phyloP scores from a whole-genome alignment of 768 basidiomycete genomes.

The Lactarius evosmus region DNA sequence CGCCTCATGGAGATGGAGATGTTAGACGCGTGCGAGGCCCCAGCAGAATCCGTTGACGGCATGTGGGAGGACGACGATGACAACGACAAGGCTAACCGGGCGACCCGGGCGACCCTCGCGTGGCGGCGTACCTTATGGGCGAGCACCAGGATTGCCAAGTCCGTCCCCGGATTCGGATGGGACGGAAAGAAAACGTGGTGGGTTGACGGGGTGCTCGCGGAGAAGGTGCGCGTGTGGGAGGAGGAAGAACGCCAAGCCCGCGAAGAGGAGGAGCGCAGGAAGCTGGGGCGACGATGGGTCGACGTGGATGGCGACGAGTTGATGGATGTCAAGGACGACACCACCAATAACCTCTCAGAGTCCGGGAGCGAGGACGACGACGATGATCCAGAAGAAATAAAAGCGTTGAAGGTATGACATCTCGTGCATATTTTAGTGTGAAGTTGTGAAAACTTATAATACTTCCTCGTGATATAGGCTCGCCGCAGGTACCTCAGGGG shows the following conservation, averaged over 20 bases:
- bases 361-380: constrained; percentile 51
- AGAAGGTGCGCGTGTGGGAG: constrained; percentile 67
- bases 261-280: constrained; percentile 65
- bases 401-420: constrained; percentile 67
- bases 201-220: constrained; percentile 60
- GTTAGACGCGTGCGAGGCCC: constrained; percentile 70
- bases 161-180: constrained; percentile 77
- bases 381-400: constrained; percentile 68
- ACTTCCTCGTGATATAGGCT: constrained; percentile 43
- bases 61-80: constrained; percentile 77
- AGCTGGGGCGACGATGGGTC: constrained; percentile 56
- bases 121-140: constrained; percentile 77
- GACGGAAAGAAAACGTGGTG: constrained; percentile 58
- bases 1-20: constrained; percentile 49
- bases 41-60: constrained; percentile 64
- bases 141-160: constrained; percentile 59
- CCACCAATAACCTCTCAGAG: constrained; percentile 32
- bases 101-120: constrained; percentile 38
- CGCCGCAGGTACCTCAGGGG: constrained; percentile 70
- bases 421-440: constrained; percentile 8
- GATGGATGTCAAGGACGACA: constrained; percentile 48
- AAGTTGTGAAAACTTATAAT: constrained; percentile 8
- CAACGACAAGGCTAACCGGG: constrained; percentile 42
- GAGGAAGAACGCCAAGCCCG: constrained; percentile 65
- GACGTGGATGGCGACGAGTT: constrained; percentile 62